Conservation (phyloP, 371 early-diverging fungal genomes). For the Mucor velutinosus region DNA sequence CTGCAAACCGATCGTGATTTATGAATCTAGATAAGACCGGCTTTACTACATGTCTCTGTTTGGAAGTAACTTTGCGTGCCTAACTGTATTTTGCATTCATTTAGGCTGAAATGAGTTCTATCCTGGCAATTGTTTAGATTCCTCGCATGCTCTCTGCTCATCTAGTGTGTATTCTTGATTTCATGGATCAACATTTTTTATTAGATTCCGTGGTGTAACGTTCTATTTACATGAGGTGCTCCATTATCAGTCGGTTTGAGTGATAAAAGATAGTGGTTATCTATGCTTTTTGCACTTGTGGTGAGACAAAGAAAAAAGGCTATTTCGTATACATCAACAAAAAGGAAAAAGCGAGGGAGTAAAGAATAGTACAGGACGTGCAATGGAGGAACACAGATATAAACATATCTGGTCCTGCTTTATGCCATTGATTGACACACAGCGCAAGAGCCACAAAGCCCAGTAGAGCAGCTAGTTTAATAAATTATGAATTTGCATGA, state of each 20-base stretch:
- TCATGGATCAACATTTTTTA: neutral
- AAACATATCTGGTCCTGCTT: neutral
- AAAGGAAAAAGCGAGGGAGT: neutral
- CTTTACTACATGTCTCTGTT: neutral
- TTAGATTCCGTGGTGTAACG: neutral
- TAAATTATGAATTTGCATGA: conserved; percentile 26
- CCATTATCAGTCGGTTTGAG: neutral
- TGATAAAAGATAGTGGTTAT: neutral
- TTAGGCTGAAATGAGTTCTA: too few species aligned
- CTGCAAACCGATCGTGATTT: neutral
- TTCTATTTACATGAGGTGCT: neutral
- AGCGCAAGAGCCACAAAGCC: neutral
- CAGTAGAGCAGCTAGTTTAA: conserved; percentile 8
- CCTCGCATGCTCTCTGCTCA: too few species aligned
- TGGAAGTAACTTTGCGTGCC: neutral
- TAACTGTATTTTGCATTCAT: too few species aligned
- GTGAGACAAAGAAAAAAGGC: neutral
- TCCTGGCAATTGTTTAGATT: too few species aligned
- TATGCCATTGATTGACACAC: neutral
- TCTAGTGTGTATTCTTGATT: neutral
- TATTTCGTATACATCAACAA: neutral
- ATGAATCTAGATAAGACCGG: neutral
- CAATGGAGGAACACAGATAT: neutral
- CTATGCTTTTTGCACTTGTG: neutral
- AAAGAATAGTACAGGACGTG: neutral